Evolutionary conservation across 2,329 filamentous ascomycete genomes (phyloP), one percentile per base, ranked within the genome.

Genomic region (Stagonosporopsis tanaceti): DNA sequence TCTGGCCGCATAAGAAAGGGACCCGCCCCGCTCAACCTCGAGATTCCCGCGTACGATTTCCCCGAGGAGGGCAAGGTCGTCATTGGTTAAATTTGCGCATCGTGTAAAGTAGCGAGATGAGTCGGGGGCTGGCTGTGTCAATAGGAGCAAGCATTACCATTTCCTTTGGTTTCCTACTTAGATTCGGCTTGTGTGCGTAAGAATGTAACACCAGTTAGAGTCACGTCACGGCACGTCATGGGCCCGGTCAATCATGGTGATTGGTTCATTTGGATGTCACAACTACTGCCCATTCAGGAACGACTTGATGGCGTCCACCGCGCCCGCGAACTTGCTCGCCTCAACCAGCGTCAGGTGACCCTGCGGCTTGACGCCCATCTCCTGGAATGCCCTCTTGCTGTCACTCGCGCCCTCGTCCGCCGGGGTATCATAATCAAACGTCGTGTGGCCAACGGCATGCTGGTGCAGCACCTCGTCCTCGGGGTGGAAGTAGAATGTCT

Each of bases 1-100:
- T 98, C 93, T 65, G 95, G 95, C 79, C 93, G 95, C 82, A 92
- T 97, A 87, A 89, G 95, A 85, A 97, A 92, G 87, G 95, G 95
- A 68, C 95, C 95, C 64, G 95, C 95, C 62, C 95, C 95, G 67
- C 87, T 99, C 76, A 99, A 99, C 86, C 88, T 99, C 77, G 95
- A 98, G 84, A 88, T 98, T 69, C 95, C 94, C 67, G 79, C 81
- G 74, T 97, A 97, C 85, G 92, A 91, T 74, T 98, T 99, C 87
- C 88, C 92, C 64, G 90, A 94, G 78, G 95, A 97, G 12, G 88
- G 86, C 77, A 89, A 88, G 81, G 84, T 99, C 69, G 81, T 98
- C 71, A 96, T 99, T 81, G 95, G 95, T 90, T 99, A 94, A 64
- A 63, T 45, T 57, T 42, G 39, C 50, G 47, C 37, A 53, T 62